Percentiles rank a stretch among this genome's conserved stretches.
phyloP scores from a whole-genome alignment of 192 early-diverging fungal species.

The Backusella tuberculispora region DNA sequence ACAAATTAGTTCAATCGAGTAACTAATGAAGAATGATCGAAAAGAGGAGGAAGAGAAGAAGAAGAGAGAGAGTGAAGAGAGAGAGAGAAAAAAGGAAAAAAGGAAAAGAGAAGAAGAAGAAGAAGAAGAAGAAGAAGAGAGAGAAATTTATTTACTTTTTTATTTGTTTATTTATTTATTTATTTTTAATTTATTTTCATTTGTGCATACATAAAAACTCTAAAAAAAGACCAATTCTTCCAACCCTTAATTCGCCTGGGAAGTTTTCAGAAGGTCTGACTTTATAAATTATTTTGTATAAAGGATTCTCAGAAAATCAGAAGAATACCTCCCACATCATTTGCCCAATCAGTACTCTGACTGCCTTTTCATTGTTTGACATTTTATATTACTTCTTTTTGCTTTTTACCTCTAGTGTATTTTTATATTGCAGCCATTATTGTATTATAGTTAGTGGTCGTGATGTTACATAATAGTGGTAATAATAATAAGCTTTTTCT shows the following conservation, averaged over 20 bases:
- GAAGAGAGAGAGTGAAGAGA: background rate
- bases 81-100: background rate
- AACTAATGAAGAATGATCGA: background rate
- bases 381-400: background rate
- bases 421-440: too few relatives aligned
- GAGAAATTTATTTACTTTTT: background rate
- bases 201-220: conserved; percentile 5
- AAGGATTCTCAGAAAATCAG: conserved; percentile 7
- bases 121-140: background rate
- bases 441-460: too few relatives aligned
- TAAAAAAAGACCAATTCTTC: conserved; percentile 1
- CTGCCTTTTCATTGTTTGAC: background rate
- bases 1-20: background rate
- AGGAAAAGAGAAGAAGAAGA: background rate
- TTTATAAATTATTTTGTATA: background rate
- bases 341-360: background rate
- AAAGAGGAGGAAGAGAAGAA: too few relatives aligned
- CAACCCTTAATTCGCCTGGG: conserved; percentile 13
- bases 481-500: too few relatives aligned
- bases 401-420: background rate
- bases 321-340: background rate
- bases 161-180: too few relatives aligned
- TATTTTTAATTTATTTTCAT: conserved; percentile 7
- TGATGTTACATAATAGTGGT: too few relatives aligned
- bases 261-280: conserved; percentile 8